Conservation (phyloP, 768 basidiomycete genomes). For the Podaxis pistillaris region DNA sequence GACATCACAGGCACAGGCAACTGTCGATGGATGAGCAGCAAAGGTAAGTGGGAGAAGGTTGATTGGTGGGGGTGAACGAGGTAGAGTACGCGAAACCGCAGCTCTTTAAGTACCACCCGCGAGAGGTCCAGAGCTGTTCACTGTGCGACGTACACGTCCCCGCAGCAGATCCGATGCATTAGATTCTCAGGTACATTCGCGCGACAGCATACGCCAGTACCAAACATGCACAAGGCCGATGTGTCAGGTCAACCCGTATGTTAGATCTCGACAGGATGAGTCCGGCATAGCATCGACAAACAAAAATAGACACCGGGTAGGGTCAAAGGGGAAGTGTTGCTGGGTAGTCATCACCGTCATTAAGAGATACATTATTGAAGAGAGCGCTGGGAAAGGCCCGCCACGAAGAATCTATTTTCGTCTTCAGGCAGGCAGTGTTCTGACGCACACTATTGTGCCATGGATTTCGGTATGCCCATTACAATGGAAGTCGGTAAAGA, state of each 20-base stretch:
- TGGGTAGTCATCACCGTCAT: neutral
- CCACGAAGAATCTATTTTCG: neutral
- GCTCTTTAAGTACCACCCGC: neutral
- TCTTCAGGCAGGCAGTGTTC: neutral
- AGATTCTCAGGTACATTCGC: conserved; percentile 2
- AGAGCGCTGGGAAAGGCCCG: neutral
- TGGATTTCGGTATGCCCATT: neutral
- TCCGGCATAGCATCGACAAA: neutral
- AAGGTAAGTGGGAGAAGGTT: conserved; percentile 20
- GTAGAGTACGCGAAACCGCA: neutral
- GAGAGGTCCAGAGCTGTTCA: neutral
- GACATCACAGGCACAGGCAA: conserved; percentile 37
- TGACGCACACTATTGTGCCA: neutral
- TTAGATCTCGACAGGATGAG: neutral
- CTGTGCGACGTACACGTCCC: neutral
- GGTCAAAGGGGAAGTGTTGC: neutral
- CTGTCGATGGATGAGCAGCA: conserved; percentile 18
- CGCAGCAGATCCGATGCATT: neutral
- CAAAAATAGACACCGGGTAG: neutral
- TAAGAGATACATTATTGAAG: neutral
- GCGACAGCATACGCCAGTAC: neutral
- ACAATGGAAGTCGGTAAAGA: neutral
- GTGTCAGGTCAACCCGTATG: conserved; percentile 1
- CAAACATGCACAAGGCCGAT: neutral
- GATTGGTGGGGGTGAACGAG: conserved; percentile 13